phyloP scores from a whole-genome alignment of 2,329 filamentous ascomycete species.

The Teratosphaeria gauchensis region DNA sequence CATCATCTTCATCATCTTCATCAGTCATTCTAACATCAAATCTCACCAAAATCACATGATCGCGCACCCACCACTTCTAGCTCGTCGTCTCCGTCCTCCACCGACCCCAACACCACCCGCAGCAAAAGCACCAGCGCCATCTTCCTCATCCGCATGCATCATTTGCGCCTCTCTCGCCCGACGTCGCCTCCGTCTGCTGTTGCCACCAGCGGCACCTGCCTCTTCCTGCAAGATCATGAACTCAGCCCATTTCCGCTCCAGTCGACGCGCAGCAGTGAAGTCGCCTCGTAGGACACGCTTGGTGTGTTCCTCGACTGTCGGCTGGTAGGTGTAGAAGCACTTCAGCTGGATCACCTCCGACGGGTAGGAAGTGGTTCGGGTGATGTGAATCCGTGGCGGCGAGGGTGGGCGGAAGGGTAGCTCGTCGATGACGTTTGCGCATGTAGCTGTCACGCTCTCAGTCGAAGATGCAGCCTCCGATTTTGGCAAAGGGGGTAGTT shows the following conservation, averaged over 20 bases:
- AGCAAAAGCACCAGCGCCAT: constrained; percentile 34
- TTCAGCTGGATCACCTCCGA: constrained; percentile 77
- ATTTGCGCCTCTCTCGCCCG: constrained; percentile 73
- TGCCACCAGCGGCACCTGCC: constrained; percentile 57
- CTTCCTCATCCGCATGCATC: constrained; percentile 72
- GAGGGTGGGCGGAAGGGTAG: not conserved
- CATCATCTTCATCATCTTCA: constrained; percentile 11
- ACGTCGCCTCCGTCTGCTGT: constrained; percentile 59
- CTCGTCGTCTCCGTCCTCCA: constrained; percentile 33
- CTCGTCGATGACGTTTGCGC: not conserved
- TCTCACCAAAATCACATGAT: constrained; percentile 30
- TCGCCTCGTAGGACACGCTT: constrained; percentile 75
- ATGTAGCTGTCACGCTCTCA: constrained; percentile 16
- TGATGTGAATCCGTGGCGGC: constrained; percentile 18
- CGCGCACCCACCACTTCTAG: constrained; percentile 39
- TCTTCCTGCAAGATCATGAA: constrained; percentile 92
- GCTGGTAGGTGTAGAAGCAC: constrained; percentile 92
- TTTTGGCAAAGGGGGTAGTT: constrained; percentile 16
- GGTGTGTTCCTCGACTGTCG: constrained; percentile 87
- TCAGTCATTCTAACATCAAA: not conserved
- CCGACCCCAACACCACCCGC: constrained; percentile 20
- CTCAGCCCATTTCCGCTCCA: constrained; percentile 86
- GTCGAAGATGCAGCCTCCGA: not conserved
- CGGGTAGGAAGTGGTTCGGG: constrained; percentile 48
- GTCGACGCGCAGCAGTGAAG: constrained; percentile 59